Evolutionary conservation across 192 early-diverging fungal species (phyloP), one percentile per base, ranked within the genome.

Genomic region (Coemansia sp.): DNA sequence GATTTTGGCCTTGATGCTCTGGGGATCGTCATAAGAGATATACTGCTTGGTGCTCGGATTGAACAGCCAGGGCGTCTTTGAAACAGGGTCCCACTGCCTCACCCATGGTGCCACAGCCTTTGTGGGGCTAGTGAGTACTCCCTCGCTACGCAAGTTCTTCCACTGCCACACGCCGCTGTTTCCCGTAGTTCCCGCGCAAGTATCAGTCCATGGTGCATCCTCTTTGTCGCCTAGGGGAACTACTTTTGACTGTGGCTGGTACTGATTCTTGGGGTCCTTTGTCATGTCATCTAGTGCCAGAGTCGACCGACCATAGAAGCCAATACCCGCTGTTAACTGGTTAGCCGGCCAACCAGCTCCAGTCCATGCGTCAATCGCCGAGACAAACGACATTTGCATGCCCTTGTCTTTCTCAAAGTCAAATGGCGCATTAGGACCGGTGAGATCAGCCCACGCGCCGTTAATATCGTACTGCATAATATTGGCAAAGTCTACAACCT

Each of bases 21-120:
- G 55, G 4, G 83, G 81, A 51, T 93, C 89, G 55, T 91, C 89
- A 56, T 93, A 93, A 3, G 88, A 88, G 55, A 92, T 85, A 63
- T 86, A 90, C 31, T 56, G 60, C 24, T 79, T 87, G 12, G 71
- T 88, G 1, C 11, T 42, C 6, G 82, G 78, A 44, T 89, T 89
- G 71, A 86, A 94, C 32, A 94, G 39, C 89, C 90, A 92, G 3
- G 92, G 91, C 6, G 91, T 91, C 65, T 83, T 65, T 2, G 86
- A 84, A 1, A 64, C 70, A 5, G 65, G 12, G 46, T 93, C 91
- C 83, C 86, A 89, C 39, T 82, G 67, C 29, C 89, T 84, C 1
- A 87, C 65, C 89, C 89, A 93, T 9, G 79, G 79, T 4, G 77
- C 31, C 8, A 61, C 77, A 50, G 67, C 82, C 53, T 31, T 70